Evolutionary conservation across 257 asterid species (phyloP).

Genomic region (Solanum pimpinellifolium): DNA sequence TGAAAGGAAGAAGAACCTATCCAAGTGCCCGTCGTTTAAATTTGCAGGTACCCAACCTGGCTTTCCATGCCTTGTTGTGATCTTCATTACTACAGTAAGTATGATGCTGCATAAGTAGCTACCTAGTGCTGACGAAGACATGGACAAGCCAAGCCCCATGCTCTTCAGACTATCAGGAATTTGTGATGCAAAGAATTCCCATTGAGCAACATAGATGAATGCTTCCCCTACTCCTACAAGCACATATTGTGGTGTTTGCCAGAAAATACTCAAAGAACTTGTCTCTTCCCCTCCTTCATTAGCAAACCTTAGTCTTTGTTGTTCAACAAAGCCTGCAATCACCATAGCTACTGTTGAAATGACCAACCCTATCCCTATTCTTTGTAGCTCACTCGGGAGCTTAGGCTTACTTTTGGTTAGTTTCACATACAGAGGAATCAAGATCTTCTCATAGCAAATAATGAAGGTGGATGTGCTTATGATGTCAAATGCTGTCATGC

Average conservation of each 20-base stretch:
- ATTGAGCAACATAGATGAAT: slow-evolving; percentile 62
- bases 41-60: slow-evolving; percentile 72
- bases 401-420: slow-evolving; percentile 39
- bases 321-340: slow-evolving; percentile 62
- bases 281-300: slow-evolving; percentile 20
- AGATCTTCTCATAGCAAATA: slow-evolving; percentile 53
- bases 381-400: slow-evolving; percentile 50
- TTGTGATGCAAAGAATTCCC: slow-evolving; percentile 71
- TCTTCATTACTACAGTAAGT: slow-evolving; percentile 48
- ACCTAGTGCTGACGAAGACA: slow-evolving; percentile 78
- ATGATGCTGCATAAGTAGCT: slow-evolving; percentile 58
- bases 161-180: slow-evolving; percentile 62
- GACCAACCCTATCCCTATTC: slow-evolving; percentile 70
- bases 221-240: slow-evolving; percentile 83
- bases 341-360: slow-evolving; percentile 49
- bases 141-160: slow-evolving; percentile 65
- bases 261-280: slow-evolving; percentile 57
- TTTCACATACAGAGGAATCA: slow-evolving; percentile 49
- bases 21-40: slow-evolving; percentile 73
- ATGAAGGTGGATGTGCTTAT: slow-evolving; percentile 70
- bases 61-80: slow-evolving; percentile 51
- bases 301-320: slow-evolving; percentile 36
- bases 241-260: slow-evolving; percentile 79
- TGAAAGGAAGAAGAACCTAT: slow-evolving; percentile 64
- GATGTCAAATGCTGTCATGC: slow-evolving; percentile 74